Percentiles rank a stretch among this genome's conserved stretches.
Conservation (phyloP, 495 filamentous ascomycete genomes). For the Aspergillus affinis region DNA sequence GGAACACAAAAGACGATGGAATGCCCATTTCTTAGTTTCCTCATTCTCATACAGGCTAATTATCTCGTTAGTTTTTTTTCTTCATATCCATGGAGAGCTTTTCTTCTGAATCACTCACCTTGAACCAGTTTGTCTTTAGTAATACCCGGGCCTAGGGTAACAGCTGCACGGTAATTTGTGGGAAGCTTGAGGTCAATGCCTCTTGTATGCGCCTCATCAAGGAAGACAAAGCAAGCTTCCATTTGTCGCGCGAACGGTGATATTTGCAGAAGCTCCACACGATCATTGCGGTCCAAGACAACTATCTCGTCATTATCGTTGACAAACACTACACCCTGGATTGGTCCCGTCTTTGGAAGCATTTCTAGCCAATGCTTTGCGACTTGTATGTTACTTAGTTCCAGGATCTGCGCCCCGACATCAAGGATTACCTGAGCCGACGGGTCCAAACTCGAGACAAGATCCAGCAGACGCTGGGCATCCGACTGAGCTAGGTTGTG, state of each 20-base stretch:
- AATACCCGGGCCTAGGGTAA: conserved; percentile 66
- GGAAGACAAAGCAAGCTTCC: conserved; percentile 64
- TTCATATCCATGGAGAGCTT: too few species aligned
- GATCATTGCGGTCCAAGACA: conserved; percentile 48
- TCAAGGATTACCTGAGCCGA: conserved; percentile 64
- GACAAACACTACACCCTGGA: conserved; percentile 49
- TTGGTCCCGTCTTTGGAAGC: conserved; percentile 12
- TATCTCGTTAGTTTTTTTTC: not conserved
- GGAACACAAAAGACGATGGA: conserved; percentile 60
- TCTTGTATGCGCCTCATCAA: conserved; percentile 75
- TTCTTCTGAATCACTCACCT: conserved; percentile 45
- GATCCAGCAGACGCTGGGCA: conserved; percentile 46
- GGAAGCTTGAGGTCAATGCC: conserved; percentile 74
- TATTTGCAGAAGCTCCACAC: conserved; percentile 48
- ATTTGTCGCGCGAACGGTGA: conserved; percentile 63
- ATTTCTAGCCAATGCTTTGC: conserved; percentile 17
- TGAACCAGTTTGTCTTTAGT: conserved; percentile 75
- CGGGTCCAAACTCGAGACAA: conserved; percentile 37
- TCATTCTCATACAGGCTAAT: conserved; percentile 66
- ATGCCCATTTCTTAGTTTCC: conserved; percentile 60
- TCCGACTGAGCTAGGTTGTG: not conserved
- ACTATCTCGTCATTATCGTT: conserved; percentile 42
- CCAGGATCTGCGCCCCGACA: conserved; percentile 71
- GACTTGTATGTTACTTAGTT: not conserved
- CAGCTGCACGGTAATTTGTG: conserved; percentile 55